phyloP scores from a whole-genome alignment of 2,329 filamentous ascomycete genomes.

The Reticulascus tulasneorum region DNA sequence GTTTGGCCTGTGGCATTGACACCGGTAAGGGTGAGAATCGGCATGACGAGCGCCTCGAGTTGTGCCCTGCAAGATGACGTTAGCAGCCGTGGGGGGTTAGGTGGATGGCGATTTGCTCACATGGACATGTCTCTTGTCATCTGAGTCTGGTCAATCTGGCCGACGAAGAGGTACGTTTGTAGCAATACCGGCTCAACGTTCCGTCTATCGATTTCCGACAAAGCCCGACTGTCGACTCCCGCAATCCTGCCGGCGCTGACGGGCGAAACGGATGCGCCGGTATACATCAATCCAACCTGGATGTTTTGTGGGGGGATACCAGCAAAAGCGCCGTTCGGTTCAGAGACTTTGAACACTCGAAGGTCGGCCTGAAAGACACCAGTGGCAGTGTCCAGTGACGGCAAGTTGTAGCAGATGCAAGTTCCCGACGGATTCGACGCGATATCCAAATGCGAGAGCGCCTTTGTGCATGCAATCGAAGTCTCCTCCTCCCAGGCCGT shows the following conservation, averaged over 20 bases:
- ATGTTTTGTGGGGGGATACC: slow-evolving; percentile 49
- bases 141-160: slow-evolving; percentile 57
- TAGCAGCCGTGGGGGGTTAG: slow-evolving; percentile 4
- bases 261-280: slow-evolving; percentile 48
- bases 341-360: slow-evolving; percentile 66
- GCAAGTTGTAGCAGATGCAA: slow-evolving; percentile 79
- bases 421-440: slow-evolving; percentile 72
- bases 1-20: slow-evolving; percentile 44
- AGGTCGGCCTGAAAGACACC: slow-evolving; percentile 76
- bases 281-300: slow-evolving; percentile 50
- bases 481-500: slow-evolving; percentile 52
- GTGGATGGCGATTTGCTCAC: slow-evolving; percentile 41
- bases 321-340: slow-evolving; percentile 50
- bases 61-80: slow-evolving; percentile 39
- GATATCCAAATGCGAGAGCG: slow-evolving; percentile 50
- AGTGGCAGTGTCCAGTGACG: slow-evolving; percentile 61
- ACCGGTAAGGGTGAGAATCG: slow-evolving; percentile 63
- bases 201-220: slow-evolving; percentile 16
- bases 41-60: slow-evolving; percentile 62
- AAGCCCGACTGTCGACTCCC: slow-evolving; percentile 18
- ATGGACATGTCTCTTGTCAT: slow-evolving; percentile 54
- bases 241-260: slow-evolving; percentile 27
- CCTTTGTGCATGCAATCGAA: slow-evolving; percentile 53
- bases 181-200: slow-evolving; percentile 37
- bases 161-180: slow-evolving; percentile 65